These are phyloP conservation scores for Fraxinus cuspidata DNA, from an alignment of 257 asterid species.

Conservation along the genomic window DNA sequence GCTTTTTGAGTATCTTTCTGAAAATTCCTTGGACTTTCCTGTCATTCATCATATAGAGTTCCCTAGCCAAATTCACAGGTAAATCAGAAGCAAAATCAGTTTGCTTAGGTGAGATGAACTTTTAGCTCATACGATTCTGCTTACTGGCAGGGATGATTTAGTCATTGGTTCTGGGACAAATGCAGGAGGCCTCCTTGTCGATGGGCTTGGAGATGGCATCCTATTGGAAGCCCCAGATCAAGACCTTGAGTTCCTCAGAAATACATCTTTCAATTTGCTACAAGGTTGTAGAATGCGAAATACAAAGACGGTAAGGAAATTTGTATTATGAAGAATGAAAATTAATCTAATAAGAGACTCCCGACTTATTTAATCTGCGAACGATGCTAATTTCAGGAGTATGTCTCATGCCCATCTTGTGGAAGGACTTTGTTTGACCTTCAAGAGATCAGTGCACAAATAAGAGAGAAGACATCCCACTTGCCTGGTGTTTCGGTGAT, in stretches of 20 bases:
- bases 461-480: slow-evolving; percentile 92
- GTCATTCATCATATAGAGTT: slow-evolving; percentile 92
- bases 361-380: background rate
- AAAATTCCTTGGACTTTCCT: slow-evolving; percentile 76
- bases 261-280: slow-evolving; percentile 90
- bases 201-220: slow-evolving; percentile 97
- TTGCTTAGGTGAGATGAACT: slow-evolving; percentile 10
- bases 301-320: slow-evolving; percentile 80
- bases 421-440: slow-evolving; percentile 97
- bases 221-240: slow-evolving; percentile 85
- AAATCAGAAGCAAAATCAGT: slow-evolving; percentile 22
- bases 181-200: slow-evolving; percentile 90
- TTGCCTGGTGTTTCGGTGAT: slow-evolving; percentile 98
- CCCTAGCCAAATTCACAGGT: slow-evolving; percentile 82
- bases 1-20: slow-evolving; percentile 88
- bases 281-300: slow-evolving; percentile 99
- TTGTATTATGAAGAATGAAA: background rate
- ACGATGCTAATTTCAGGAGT: slow-evolving; percentile 59
- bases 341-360: slow-evolving; percentile 7
- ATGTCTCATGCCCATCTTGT: slow-evolving; percentile 99
- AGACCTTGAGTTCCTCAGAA: slow-evolving; percentile 79
- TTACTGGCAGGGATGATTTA: slow-evolving; percentile 71
- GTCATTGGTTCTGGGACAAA: slow-evolving; percentile 92
- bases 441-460: slow-evolving; percentile 95
- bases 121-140: slow-evolving; percentile 22